These are phyloP conservation scores for Erysimum cheiri DNA, from an alignment of 441 rosid species.

Conservation along the genomic window DNA sequence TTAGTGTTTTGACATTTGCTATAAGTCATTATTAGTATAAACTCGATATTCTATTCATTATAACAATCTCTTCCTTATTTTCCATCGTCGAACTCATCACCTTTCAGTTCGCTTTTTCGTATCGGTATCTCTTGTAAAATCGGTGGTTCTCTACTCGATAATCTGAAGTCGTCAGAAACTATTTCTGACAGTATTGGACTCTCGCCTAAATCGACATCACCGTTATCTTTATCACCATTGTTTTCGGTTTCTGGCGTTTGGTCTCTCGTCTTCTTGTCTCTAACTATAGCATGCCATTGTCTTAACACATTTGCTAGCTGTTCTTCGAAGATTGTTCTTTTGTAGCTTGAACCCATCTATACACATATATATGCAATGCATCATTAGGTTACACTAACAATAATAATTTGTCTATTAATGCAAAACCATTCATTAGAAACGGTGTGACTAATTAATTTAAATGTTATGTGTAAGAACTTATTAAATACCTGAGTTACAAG, in stretches of 20 bases:
- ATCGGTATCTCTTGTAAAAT: conserved; percentile 21
- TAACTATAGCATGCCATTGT: conserved; percentile 56
- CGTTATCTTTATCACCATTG: not conserved
- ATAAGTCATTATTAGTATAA: not conserved
- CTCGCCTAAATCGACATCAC: not conserved
- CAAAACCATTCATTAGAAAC: not conserved
- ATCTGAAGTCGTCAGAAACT: not conserved
- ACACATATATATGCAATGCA: not conserved
- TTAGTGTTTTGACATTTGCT: not conserved
- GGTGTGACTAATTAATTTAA: not conserved
- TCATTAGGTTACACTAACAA: not conserved
- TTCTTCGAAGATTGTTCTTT: conserved; percentile 53
- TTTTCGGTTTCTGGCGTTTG: not conserved
- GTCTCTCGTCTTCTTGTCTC: conserved; percentile 46
- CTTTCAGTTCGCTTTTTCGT: not conserved
- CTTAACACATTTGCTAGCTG: conserved; percentile 50
- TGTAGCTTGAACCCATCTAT: conserved; percentile 76
- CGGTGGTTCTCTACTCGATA: conserved; percentile 6
- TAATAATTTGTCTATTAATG: too few species aligned
- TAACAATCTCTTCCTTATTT: not conserved
- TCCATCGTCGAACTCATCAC: conserved; percentile 14
- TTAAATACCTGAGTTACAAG: conserved; percentile 64
- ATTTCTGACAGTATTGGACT: conserved; percentile 1
- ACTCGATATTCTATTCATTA: conserved; percentile 6
- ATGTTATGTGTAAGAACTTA: not conserved